A percentile compares a stretch with the other conserved stretches of the same genome.
These are phyloP conservation scores for Coelastrella sp. DNA, from an alignment of 139 green algal genomes.

Conservation along the genomic window DNA sequence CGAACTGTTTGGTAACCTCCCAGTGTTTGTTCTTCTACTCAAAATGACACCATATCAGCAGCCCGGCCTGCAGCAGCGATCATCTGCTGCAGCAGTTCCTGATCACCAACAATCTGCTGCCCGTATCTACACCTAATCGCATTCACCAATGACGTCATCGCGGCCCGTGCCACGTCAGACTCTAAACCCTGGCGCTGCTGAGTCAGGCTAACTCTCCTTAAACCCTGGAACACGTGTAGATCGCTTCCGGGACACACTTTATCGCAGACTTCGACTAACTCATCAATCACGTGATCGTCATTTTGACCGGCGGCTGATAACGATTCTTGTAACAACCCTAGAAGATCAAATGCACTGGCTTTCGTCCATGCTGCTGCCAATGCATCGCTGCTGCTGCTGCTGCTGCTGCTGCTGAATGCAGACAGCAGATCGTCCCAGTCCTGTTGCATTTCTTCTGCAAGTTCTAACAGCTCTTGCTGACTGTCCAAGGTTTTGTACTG, in stretches of 20 bases:
- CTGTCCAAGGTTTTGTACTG: background rate
- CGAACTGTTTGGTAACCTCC: too few species aligned
- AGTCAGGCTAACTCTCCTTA: background rate
- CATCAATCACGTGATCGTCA: background rate
- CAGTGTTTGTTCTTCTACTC: background rate
- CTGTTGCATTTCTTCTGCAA: constrained; percentile 19
- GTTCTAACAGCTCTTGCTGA: background rate
- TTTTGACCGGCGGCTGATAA: background rate
- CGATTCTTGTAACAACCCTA: constrained; percentile 13
- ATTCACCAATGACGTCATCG: background rate
- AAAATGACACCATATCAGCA: constrained; percentile 25
- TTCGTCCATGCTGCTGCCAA: background rate
- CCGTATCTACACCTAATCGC: constrained; percentile 25
- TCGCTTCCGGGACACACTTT: constrained; percentile 14
- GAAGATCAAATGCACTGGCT: constrained; percentile 28
- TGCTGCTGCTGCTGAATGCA: background rate
- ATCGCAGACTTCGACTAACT: background rate
- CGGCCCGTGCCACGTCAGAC: background rate
- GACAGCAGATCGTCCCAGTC: constrained; percentile 4
- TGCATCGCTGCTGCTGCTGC: constrained; percentile 14
- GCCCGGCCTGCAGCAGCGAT: background rate
- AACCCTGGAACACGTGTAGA: constrained; percentile 34
- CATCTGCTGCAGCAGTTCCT: constrained; percentile 20
- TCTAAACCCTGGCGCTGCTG: background rate
- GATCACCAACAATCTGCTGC: constrained; percentile 6